These are phyloP conservation scores for Lecanoromycetidae sp. DNA, from an alignment of 2,329 filamentous ascomycete species.

Conservation along the genomic window DNA sequence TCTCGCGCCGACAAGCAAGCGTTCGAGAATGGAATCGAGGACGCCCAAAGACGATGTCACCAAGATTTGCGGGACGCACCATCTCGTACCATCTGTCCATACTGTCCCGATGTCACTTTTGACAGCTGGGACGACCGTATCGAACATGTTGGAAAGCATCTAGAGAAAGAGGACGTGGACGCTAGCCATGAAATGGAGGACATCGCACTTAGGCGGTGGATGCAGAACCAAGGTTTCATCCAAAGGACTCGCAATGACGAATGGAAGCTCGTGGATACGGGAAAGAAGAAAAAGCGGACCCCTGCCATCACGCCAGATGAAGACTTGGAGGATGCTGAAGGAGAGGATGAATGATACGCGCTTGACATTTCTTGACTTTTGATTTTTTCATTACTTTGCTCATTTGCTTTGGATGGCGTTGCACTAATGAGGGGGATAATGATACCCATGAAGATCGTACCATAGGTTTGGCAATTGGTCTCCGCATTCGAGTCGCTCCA, in stretches of 20 bases:
- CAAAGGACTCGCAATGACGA: slow-evolving; percentile 6
- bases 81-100: slow-evolving; percentile 44
- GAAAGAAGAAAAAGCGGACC: slow-evolving; percentile 13
- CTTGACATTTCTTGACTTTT: too few species aligned
- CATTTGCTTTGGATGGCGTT: too few species aligned
- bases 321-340: slow-evolving; percentile 16
- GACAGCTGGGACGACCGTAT: slow-evolving; percentile 70
- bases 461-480: too few species aligned
- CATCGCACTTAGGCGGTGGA: slow-evolving; percentile 31
- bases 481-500: too few species aligned
- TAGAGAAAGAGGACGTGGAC: slow-evolving; percentile 46
- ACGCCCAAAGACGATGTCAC: slow-evolving; percentile 48
- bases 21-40: slow-evolving; percentile 43
- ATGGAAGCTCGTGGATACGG: slow-evolving; percentile 16
- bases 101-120: slow-evolving; percentile 49
- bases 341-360: slow-evolving; percentile 9
- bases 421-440: too few species aligned
- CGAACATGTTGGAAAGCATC: slow-evolving; percentile 76
- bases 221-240: slow-evolving; percentile 27
- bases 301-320: background rate
- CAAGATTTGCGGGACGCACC: slow-evolving; percentile 52
- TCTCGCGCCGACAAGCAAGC: slow-evolving; percentile 24
- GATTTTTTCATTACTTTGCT: too few species aligned
- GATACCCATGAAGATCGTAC: too few species aligned
- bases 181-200: slow-evolving; percentile 27